Evolutionary conservation across 805 yeast genomes (phyloP).

Genomic region (Candida loeiensis): DNA sequence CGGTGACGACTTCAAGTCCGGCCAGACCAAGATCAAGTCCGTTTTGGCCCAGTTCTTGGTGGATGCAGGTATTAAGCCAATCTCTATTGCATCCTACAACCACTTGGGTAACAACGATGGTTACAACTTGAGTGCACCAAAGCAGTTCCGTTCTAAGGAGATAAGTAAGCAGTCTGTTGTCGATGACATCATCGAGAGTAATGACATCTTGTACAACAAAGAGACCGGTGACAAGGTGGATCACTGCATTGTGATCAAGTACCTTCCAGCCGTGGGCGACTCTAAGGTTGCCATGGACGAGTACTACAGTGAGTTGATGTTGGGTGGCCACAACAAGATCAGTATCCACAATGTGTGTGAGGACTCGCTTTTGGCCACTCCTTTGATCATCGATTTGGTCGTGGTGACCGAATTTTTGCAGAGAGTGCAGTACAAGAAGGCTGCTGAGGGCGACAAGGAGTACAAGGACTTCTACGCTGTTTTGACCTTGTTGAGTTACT

Average conservation of each 20-base stretch:
- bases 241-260: slow-evolving; percentile 93
- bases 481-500: slow-evolving; percentile 81
- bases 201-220: slow-evolving; percentile 77
- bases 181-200: slow-evolving; percentile 89
- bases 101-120: slow-evolving; percentile 98
- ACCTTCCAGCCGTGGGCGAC: slow-evolving; percentile 92
- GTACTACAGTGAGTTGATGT: slow-evolving; percentile 93
- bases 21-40: slow-evolving; percentile 95
- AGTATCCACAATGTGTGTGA: slow-evolving; percentile 95
- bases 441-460: slow-evolving; percentile 39
- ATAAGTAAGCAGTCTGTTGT: slow-evolving; percentile 90
- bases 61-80: slow-evolving; percentile 95
- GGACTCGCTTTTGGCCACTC: slow-evolving; percentile 92
- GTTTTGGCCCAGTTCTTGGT: slow-evolving; percentile 93
- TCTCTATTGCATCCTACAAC: slow-evolving; percentile 92
- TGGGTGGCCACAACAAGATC: slow-evolving; percentile 95
- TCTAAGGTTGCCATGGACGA: slow-evolving; percentile 98
- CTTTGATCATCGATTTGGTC: slow-evolving; percentile 86
- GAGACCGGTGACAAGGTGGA: slow-evolving; percentile 76
- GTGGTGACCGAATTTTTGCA: slow-evolving; percentile 87
- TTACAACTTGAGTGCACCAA: slow-evolving; percentile 82
- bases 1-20: slow-evolving; percentile 96
- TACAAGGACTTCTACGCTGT: slow-evolving; percentile 78
- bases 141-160: slow-evolving; percentile 93
- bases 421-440: slow-evolving; percentile 74